Evolutionary conservation across 768 basidiomycete genomes (phyloP).

Genomic region (Pleurotus sapidus): DNA sequence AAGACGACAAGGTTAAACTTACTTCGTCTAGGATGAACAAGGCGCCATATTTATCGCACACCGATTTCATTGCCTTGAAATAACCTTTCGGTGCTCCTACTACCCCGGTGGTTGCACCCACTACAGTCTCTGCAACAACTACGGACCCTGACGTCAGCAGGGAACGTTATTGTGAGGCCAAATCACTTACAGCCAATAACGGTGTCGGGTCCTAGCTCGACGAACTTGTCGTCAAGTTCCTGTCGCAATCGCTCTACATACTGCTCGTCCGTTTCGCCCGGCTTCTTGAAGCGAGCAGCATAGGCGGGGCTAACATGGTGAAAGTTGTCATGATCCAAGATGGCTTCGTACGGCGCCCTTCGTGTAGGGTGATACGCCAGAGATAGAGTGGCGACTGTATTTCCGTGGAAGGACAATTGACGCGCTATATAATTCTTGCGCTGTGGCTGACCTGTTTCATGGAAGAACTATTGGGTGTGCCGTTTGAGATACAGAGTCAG

Average conservation of each 20-base stretch:
- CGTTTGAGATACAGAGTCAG: conserved; percentile 1
- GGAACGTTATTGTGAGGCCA: not conserved
- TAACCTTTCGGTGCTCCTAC: conserved; percentile 80
- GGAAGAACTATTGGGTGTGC: conserved; percentile 50
- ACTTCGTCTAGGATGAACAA: conserved; percentile 87
- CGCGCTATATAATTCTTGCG: conserved; percentile 80
- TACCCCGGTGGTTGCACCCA: conserved; percentile 81
- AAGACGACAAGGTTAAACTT: not conserved
- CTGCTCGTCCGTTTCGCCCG: conserved; percentile 70
- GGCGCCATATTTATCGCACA: conserved; percentile 73
- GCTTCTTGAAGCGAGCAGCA: conserved; percentile 70
- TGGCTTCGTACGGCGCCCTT: conserved; percentile 63
- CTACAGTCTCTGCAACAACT: conserved; percentile 87
- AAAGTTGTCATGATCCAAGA: conserved; percentile 64
- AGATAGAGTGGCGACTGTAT: conserved; percentile 69
- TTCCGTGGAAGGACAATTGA: conserved; percentile 81
- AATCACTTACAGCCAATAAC: conserved; percentile 70
- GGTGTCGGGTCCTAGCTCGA: conserved; percentile 77
- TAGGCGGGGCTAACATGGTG: conserved; percentile 90
- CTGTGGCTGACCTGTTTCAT: conserved; percentile 65
- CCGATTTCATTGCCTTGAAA: conserved; percentile 80
- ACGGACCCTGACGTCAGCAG: not conserved
- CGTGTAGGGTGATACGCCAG: conserved; percentile 65
- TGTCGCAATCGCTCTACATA: conserved; percentile 76
- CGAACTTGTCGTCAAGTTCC: conserved; percentile 84